A percentile compares a stretch with the other conserved stretches of the same genome.
Conservation (phyloP, 1,284 basidiomycete genomes). For the Kwoniella shivajii region DNA sequence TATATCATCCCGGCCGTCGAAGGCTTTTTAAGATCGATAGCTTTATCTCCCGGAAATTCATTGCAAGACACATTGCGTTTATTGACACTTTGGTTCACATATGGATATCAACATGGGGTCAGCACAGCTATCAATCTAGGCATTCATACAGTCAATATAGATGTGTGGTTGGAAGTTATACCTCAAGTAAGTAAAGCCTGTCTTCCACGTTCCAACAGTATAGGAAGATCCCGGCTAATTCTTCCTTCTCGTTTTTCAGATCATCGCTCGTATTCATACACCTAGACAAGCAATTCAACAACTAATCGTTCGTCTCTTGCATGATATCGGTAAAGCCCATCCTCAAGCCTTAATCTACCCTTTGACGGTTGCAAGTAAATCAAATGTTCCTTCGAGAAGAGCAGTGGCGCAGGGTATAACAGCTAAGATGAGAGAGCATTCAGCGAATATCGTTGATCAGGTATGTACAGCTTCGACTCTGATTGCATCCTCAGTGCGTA, state of each 20-base stretch:
- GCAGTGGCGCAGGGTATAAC: constrained; percentile 87
- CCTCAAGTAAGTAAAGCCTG: constrained; percentile 75
- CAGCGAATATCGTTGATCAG: constrained; percentile 84
- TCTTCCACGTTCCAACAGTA: too few species aligned
- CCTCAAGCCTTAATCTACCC: constrained; percentile 98
- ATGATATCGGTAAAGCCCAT: constrained; percentile 92
- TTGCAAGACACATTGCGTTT: constrained; percentile 93
- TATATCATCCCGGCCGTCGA: constrained; percentile 95
- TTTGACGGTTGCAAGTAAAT: constrained; percentile 97
- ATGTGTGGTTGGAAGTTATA: constrained; percentile 98
- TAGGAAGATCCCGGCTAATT: not conserved
- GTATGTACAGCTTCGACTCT: constrained; percentile 48
- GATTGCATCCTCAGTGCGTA: constrained; percentile 16
- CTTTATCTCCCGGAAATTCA: constrained; percentile 84
- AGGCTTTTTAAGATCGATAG: constrained; percentile 96
- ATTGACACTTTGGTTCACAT: constrained; percentile 98
- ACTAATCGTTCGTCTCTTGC: constrained; percentile 87
- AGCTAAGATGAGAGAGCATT: constrained; percentile 93
- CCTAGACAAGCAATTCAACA: constrained; percentile 83
- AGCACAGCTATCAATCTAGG: constrained; percentile 86
- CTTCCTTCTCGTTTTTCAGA: constrained; percentile 59
- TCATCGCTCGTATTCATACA: constrained; percentile 97
- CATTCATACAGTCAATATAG: constrained; percentile 87
- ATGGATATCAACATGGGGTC: constrained; percentile 87
- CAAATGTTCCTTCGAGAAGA: constrained; percentile 79